Conservation (phyloP, 139 green algal genomes). For the Coelastrella sp. region DNA sequence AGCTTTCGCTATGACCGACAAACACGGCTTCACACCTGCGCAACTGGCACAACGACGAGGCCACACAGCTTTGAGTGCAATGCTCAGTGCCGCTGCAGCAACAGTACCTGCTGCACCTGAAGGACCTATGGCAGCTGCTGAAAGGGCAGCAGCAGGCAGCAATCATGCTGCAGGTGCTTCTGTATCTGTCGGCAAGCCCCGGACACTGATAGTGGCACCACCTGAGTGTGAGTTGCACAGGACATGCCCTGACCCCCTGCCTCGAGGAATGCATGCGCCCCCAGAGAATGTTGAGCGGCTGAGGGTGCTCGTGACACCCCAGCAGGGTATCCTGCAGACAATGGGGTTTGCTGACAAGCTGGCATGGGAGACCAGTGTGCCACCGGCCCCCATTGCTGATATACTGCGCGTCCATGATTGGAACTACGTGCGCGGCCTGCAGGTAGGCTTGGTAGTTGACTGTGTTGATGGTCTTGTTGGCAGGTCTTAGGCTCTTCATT, state of each 20-base stretch:
- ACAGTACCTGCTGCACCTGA: neutral
- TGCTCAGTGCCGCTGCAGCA: conserved; percentile 17
- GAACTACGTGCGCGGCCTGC: conserved; percentile 81
- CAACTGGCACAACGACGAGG: conserved; percentile 58
- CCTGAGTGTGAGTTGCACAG: conserved; percentile 75
- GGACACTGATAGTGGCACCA: conserved; percentile 76
- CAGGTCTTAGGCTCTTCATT: too few species aligned
- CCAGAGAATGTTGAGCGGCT: conserved; percentile 91
- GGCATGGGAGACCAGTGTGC: conserved; percentile 62
- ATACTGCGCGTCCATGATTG: conserved; percentile 90
- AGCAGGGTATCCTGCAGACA: conserved; percentile 69
- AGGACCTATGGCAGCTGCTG: conserved; percentile 17
- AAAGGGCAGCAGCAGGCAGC: too few species aligned
- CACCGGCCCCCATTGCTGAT: conserved; percentile 69
- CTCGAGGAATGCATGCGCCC: conserved; percentile 58
- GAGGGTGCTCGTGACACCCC: conserved; percentile 63
- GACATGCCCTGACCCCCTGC: conserved; percentile 71
- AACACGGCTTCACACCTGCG: conserved; percentile 57
- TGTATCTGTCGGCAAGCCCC: neutral
- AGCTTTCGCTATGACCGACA: conserved; percentile 38
- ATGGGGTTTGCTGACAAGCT: conserved; percentile 65
- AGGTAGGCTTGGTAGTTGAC: conserved; percentile 36
- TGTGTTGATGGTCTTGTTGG: too few species aligned
- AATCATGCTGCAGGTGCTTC: too few species aligned
- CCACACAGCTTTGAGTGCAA: conserved; percentile 40